A percentile compares a stretch with the other conserved stretches of the same genome.
Evolutionary conservation across 176 grass and related monocot genomes (phyloP).

Genomic region (Carex parvula): DNA sequence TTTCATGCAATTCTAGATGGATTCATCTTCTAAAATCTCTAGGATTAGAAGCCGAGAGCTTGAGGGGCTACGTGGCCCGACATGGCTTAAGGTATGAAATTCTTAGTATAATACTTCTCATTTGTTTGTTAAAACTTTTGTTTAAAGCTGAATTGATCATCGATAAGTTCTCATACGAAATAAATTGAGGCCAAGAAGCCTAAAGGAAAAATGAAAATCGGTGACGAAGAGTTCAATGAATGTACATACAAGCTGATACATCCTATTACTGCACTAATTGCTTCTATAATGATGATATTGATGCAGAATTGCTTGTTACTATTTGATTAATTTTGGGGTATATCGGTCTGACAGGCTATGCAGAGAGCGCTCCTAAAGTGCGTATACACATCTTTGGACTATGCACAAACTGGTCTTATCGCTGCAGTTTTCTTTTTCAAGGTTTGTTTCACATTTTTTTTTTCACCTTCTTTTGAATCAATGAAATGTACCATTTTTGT

Average conservation of each 20-base stretch:
- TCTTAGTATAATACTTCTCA: slow-evolving; percentile 23
- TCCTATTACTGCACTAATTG: neutral
- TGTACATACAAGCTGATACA: neutral
- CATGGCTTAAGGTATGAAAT: slow-evolving; percentile 78
- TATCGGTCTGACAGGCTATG: slow-evolving; percentile 44
- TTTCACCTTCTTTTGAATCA: neutral
- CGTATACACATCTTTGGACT: slow-evolving; percentile 78
- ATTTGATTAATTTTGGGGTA: slow-evolving; percentile 10
- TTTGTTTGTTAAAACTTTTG: neutral
- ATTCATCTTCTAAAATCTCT: slow-evolving; percentile 93
- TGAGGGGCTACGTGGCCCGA: slow-evolving; percentile 72
- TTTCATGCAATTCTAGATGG: slow-evolving; percentile 59
- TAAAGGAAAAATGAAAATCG: neutral
- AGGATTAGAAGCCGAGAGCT: slow-evolving; percentile 93
- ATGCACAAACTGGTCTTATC: slow-evolving; percentile 96
- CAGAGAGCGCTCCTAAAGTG: slow-evolving; percentile 73
- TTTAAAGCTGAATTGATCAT: neutral
- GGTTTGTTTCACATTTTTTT: slow-evolving; percentile 37
- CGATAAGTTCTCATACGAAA: neutral
- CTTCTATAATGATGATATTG: neutral
- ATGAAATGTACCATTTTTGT: neutral
- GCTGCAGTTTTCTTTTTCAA: slow-evolving; percentile 99
- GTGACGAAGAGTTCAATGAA: neutral
- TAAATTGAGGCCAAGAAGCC: neutral
- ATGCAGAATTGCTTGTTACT: neutral